Evolutionary conservation across 768 basidiomycete genomes (phyloP), one percentile per base, ranked within the genome.

Genomic region (Tricholoma flavovirens): DNA sequence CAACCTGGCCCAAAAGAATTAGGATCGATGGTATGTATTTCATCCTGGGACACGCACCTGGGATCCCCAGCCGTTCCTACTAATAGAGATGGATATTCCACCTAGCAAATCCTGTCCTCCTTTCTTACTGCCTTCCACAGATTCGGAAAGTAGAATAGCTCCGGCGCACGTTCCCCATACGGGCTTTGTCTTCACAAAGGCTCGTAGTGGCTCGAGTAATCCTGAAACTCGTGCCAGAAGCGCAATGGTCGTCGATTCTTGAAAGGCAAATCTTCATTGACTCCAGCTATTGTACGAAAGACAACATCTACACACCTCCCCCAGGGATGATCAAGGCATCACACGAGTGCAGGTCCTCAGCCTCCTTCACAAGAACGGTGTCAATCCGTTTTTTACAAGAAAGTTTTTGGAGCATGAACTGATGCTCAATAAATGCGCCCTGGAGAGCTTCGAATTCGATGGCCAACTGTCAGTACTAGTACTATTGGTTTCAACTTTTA

Each of bases 121-220:
- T 64, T 84, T 86, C 75, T 93, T 93, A 3, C 85, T 82, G 43
- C 88, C 87, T 43, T 86, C 82, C 2, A 92, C 82, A 11, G 77
- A 72, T 59, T 86, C 78, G 2, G 93, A 81, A 46, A 98, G 81
- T 17, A 98, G 75, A 53, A 98, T 97, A 38, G 94, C 94, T 10
- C 96, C 95, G 0, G 95, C 95, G 70, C 95, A 98, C 0, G 93
- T 97, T 2, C 95, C 95, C 93, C 93, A 98, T 2, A 94, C 82
- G 0, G 92, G 85, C 66, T 88, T 92, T 0, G 64, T 68, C 60
- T 75, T 75, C n/a, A 86, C 75, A 60, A 94, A 95, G 35, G 81
- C 77, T 35, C 81, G 77, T 4, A 98, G 76, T 6, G 90, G 92
- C n/a, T 88, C 83, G 14, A 93, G 67, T 38, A 98, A 79, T 0